Percentiles rank a stretch among this genome's conserved stretches.
phyloP scores from a whole-genome alignment of 2,329 filamentous ascomycete species.

The Aschersonia sp. region DNA sequence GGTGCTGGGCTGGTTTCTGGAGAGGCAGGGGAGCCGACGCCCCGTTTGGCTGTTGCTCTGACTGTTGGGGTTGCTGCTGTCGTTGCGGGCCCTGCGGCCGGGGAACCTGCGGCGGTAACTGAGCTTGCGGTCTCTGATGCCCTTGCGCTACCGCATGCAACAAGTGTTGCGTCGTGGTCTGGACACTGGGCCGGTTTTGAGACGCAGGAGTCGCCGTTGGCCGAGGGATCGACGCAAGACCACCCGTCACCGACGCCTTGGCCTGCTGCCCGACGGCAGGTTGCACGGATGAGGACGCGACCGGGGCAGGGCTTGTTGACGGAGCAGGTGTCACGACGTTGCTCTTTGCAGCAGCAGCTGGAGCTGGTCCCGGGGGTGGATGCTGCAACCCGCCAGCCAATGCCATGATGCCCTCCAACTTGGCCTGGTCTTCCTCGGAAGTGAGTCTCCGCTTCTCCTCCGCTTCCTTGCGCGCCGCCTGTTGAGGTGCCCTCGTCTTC shows the following conservation, averaged over 20 bases:
- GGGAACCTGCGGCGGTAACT: constrained; percentile 12
- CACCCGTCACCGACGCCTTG: not conserved
- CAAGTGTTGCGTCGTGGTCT: constrained; percentile 16
- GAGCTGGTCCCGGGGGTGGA: constrained; percentile 12
- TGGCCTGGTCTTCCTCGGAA: constrained; percentile 44
- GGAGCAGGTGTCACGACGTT: constrained; percentile 20
- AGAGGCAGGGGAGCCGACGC: not conserved
- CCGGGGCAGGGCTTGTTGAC: constrained; percentile 14
- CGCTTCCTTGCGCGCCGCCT: constrained; percentile 54
- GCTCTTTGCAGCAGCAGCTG: constrained; percentile 11
- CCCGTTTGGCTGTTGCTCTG: constrained; percentile 7
- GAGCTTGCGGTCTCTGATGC: constrained; percentile 12
- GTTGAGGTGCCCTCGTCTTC: constrained; percentile 67
- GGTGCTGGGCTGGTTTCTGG: constrained; percentile 5
- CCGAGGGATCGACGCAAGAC: constrained; percentile 1
- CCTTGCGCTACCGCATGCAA: constrained; percentile 11
- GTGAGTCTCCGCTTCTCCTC: constrained; percentile 46
- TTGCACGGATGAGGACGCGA: constrained; percentile 6
- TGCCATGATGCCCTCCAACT: constrained; percentile 44
- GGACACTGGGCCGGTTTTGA: constrained; percentile 11
- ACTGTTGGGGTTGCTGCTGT: constrained; percentile 5
- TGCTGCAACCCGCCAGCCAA: constrained; percentile 38
- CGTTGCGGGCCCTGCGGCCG: constrained; percentile 9
- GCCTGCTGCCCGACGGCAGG: constrained; percentile 1
- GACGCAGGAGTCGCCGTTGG: constrained; percentile 8